Base-by-base conservation (phyloP, 306 rosid genomes). In the Pyrus betulifolia region DNA sequence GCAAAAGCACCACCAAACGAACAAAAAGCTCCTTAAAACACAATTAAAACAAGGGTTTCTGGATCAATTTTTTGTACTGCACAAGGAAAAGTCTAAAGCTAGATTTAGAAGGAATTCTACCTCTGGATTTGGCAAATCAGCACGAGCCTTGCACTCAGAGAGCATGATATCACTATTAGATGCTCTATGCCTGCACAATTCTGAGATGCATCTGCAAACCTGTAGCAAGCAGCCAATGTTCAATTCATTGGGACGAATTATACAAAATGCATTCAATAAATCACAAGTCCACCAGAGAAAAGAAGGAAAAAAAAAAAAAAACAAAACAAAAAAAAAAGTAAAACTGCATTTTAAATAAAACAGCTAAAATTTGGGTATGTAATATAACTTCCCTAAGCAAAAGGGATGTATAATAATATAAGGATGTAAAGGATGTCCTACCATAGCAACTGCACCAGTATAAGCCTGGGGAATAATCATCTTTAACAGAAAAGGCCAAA, bases 181-280 rank as follows among this genome's bases (percentile, higher is more conserved):
- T 78, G 78, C 79, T 74, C 88, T 85, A 88, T 90, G 95, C 79
- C 96, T 86, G 87, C 91, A 92, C 85, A 94, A 81, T 82, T 91
- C 98, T 8, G 98, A 90, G 86, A 94, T 89, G 85, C 97, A 94
- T 81, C 97, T 90, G 89, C 97, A 94, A 71, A 94, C 97, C 98
- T 94, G 90, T 77, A 85, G 80, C 40, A 77, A 42, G 45, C 46
- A 27, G n/a, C 35, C 35, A 35, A 4, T 28, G 22, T 55, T 65
- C 59, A 70, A 78, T 42, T 58, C 33, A 1, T 27, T 19, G 55
- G 59, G 45, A 57, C 5, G 35, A 71, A 45, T 25, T 31, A 51
- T 63, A 44, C n/a, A 35, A 7, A 78, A 52, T 63, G 51, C 51
- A 66, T 59, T 38, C 77, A 57, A 15, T 6, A 35, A 35, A 35